phyloP scores from a whole-genome alignment of 208 protist genomes.

The Lotmaria passim region DNA sequence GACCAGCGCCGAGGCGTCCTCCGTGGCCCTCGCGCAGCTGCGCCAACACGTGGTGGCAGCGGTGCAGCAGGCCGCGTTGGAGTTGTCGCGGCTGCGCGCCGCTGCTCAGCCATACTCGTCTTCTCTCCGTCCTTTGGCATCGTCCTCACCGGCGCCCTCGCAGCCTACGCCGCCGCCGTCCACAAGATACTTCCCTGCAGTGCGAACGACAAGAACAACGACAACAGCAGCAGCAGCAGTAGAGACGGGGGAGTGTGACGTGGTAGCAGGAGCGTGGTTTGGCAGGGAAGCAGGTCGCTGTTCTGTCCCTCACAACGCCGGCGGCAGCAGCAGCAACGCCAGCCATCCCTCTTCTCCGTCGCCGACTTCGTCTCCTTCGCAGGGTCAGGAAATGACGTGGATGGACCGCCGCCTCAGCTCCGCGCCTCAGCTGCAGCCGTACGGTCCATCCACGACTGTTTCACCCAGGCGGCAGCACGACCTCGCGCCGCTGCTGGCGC shows the following conservation, averaged over 20 bases:
- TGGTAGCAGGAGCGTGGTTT: too few species aligned
- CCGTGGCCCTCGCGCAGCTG: slow-evolving; percentile 19
- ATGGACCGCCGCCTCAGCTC: background rate
- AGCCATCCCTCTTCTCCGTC: background rate
- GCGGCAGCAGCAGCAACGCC: too few species aligned
- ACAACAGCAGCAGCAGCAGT: background rate
- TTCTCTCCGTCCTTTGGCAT: background rate
- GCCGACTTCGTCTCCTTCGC: background rate
- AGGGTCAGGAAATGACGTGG: background rate
- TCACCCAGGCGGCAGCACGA: background rate
- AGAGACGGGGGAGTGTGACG: too few species aligned
- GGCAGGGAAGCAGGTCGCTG: too few species aligned
- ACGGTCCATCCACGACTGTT: background rate
- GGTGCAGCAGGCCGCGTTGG: slow-evolving; percentile 22
- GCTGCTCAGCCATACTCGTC: background rate
- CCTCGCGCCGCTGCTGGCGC: background rate
- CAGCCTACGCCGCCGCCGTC: too few species aligned
- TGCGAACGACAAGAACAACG: too few species aligned
- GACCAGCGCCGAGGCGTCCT: background rate
- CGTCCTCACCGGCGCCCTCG: too few species aligned
- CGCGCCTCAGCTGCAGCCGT: background rate
- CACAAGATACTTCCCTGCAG: too few species aligned
- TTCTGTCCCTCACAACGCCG: too few species aligned
- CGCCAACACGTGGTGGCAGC: slow-evolving; percentile 26
- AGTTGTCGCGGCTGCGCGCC: slow-evolving; percentile 17